Evolutionary conservation across 768 basidiomycete species (phyloP), one percentile per base, ranked within the genome.

Genomic region (Termitomyces bulborhizus): DNA sequence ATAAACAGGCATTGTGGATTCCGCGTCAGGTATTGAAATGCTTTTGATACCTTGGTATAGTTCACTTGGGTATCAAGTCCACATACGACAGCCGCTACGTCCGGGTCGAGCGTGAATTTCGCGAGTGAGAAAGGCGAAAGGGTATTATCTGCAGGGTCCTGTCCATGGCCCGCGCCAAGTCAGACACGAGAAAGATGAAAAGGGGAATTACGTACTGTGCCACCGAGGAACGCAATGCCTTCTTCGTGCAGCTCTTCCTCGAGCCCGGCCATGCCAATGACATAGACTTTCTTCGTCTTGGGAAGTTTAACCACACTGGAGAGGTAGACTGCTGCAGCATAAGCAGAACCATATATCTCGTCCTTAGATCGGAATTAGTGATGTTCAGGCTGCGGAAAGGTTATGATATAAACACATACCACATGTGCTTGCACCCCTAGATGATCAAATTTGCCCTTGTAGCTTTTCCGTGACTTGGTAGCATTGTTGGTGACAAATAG

Each of bases 401-500:
- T 21, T 21, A 21, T 21, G 21, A 21, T 24, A 50, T 31, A 50
- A 32, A 18, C 34, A 56, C 90, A 70, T 70, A 97, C 96, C 64
- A 89, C 86, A 66, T 85, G 77, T 34, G 85, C 92, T 66, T 93
- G 78, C 36, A 98, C 78, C 40, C 90, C 93, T 51, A 98, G 80
- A 64, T 84, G 78, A 70, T 98, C 93, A 67, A 99, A 97, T 70
- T 95, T 96, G 44, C 72, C 73, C 76, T 92, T 94, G 81, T 95
- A 95, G 67, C 73, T 85, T 67, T 73, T 82, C 59, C 97, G 76
- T 5, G 93, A 96, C 73, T 98, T 96, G 53, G 87, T 91, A 45
- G 96, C 95, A 68, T 98, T 99, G 73, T 99, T 99, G 16, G 95
- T 98, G 49, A 97, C 94, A 65, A 98, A 98, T 9, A 98, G 71